Evolutionary conservation across 352 stramenopile genomes (phyloP).

Genomic region (Phytopythium aichiense): DNA sequence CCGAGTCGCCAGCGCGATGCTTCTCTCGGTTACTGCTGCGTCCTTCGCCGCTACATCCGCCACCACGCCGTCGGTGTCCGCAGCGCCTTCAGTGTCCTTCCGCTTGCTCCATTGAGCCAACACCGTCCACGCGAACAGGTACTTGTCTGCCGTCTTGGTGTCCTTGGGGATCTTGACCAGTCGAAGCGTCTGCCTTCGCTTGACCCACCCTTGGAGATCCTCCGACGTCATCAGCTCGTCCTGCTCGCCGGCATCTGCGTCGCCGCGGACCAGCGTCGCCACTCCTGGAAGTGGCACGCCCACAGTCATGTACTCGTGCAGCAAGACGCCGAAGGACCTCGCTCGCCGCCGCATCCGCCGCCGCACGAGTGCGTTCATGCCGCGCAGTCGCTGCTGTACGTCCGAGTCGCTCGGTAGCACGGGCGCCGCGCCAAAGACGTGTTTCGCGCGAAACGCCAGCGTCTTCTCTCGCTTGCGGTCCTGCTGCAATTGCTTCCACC

Average conservation of each 20-base stretch:
- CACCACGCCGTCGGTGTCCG: slow-evolving; percentile 4
- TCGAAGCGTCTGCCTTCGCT: slow-evolving; percentile 39
- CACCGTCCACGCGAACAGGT: slow-evolving; percentile 25
- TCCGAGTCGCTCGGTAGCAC: slow-evolving; percentile 36
- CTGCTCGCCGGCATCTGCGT: slow-evolving; percentile 8
- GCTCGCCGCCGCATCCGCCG: slow-evolving; percentile 46
- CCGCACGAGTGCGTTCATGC: slow-evolving; percentile 42
- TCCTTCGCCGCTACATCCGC: not conserved
- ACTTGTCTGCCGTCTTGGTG: not conserved
- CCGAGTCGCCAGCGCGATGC: not conserved
- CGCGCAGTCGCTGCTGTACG: slow-evolving; percentile 32
- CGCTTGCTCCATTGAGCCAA: slow-evolving; percentile 22
- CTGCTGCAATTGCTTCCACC: slow-evolving; percentile 34
- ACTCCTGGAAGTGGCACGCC: slow-evolving; percentile 55
- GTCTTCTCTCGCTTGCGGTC: slow-evolving; percentile 27
- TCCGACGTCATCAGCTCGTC: slow-evolving; percentile 41
- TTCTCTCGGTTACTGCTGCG: not conserved
- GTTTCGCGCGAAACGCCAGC: slow-evolving; percentile 31
- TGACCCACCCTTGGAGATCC: slow-evolving; percentile 51
- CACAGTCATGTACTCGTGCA: slow-evolving; percentile 58
- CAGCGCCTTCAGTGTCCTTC: not conserved
- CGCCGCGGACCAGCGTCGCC: slow-evolving; percentile 14
- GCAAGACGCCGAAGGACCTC: slow-evolving; percentile 47
- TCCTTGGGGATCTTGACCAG: slow-evolving; percentile 18
- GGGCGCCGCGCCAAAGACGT: slow-evolving; percentile 34